Conservation (phyloP, 257 asterid genomes). For the Linderniella brevidens region DNA sequence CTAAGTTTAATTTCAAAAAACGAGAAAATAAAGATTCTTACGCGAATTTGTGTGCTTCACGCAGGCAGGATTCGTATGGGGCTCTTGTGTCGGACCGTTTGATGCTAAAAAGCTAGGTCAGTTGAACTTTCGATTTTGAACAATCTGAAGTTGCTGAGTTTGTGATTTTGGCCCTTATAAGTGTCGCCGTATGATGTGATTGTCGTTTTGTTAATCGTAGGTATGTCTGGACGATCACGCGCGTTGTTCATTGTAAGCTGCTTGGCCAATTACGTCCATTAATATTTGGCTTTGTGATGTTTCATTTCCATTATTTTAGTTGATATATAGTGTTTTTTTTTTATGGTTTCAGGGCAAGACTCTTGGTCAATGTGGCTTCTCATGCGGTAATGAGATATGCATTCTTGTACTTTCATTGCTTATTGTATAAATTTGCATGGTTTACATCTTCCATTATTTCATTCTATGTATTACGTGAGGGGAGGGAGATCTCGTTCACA, state of each 20-base stretch:
- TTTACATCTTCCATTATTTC: too few relatives aligned
- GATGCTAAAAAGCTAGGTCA: conserved; percentile 46
- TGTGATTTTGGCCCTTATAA: background rate
- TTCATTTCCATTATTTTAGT: conserved; percentile 1
- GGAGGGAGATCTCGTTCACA: too few relatives aligned
- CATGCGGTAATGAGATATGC: conserved; percentile 41
- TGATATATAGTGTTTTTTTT: conserved; percentile 3
- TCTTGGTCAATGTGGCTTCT: conserved; percentile 38
- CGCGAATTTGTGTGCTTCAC: background rate
- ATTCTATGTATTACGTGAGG: too few relatives aligned
- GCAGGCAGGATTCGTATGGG: conserved; percentile 88
- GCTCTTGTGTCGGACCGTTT: conserved; percentile 54
- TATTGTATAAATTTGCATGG: background rate
- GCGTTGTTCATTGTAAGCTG: conserved; percentile 36
- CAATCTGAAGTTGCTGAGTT: background rate
- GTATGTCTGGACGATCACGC: conserved; percentile 44
- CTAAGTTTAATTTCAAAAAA: too few relatives aligned
- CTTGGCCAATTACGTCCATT: conserved; percentile 1
- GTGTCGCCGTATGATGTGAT: background rate
- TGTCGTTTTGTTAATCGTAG: conserved; percentile 14
- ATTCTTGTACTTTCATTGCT: background rate
- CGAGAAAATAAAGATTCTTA: background rate
- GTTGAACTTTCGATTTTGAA: background rate
- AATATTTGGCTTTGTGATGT: background rate
- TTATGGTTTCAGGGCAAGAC: conserved; percentile 40